Percentiles rank a stretch among this genome's conserved stretches.
These are phyloP conservation scores for Pichia sp. DNA, from an alignment of 1,139 yeast genomes.

Conservation along the genomic window DNA sequence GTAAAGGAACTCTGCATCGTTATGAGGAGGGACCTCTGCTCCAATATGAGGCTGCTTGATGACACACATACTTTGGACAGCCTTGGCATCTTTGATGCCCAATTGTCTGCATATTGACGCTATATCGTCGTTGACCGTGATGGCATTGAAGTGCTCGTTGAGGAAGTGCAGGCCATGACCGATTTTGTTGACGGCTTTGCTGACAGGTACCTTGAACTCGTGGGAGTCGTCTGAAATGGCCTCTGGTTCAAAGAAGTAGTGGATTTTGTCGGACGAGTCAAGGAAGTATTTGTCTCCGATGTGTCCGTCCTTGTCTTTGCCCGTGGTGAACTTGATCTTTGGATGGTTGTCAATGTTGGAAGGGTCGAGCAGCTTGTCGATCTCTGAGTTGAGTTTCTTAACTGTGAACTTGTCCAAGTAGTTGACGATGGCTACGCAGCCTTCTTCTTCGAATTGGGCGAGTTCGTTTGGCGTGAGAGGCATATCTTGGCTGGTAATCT, in stretches of 20 bases:
- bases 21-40: slow-evolving; percentile 75
- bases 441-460: slow-evolving; percentile 48
- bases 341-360: slow-evolving; percentile 64
- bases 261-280: slow-evolving; percentile 63
- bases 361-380: slow-evolving; percentile 43
- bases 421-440: slow-evolving; percentile 58
- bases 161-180: slow-evolving; percentile 73
- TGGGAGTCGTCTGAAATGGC: slow-evolving; percentile 52
- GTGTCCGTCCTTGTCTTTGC: slow-evolving; percentile 46
- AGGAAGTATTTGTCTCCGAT: slow-evolving; percentile 73
- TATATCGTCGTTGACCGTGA: slow-evolving; percentile 53
- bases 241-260: slow-evolving; percentile 68
- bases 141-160: slow-evolving; percentile 43
- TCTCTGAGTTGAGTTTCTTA: slow-evolving; percentile 38
- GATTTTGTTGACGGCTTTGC: slow-evolving; percentile 64
- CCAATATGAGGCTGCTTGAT: slow-evolving; percentile 76
- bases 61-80: slow-evolving; percentile 75
- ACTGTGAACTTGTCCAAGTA: slow-evolving; percentile 47
- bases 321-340: slow-evolving; percentile 63
- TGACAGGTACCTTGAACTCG: slow-evolving; percentile 46
- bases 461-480: slow-evolving; percentile 41
- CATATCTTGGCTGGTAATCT: slow-evolving; percentile 20
- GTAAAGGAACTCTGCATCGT: slow-evolving; percentile 69
- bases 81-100: slow-evolving; percentile 60
- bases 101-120: slow-evolving; percentile 50